Conservation (phyloP, 2,329 filamentous ascomycete species). For the Chlorencoelia australis region DNA sequence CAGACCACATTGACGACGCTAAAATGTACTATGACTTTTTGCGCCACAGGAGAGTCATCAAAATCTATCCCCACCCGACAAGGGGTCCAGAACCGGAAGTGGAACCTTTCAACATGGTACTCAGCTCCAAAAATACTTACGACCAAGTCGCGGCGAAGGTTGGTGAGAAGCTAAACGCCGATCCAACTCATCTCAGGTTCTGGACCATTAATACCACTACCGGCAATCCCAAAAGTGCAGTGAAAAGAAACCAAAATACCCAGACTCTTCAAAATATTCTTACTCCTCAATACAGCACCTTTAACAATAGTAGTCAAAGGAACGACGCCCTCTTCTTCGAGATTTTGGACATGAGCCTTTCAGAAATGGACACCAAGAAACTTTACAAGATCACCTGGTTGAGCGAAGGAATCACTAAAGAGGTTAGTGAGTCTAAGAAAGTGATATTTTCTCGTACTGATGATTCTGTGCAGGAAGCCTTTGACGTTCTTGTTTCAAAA, state of each 20-base stretch:
- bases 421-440: slow-evolving; percentile 43
- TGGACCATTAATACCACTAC: slow-evolving; percentile 72
- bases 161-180: slow-evolving; percentile 63
- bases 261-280: slow-evolving; percentile 73
- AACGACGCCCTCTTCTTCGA: slow-evolving; percentile 83
- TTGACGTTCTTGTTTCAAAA: slow-evolving; percentile 80
- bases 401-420: slow-evolving; percentile 83
- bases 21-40: slow-evolving; percentile 90
- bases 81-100: slow-evolving; percentile 37
- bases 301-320: slow-evolving; percentile 60
- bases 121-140: slow-evolving; percentile 85
- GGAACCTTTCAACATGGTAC: slow-evolving; percentile 60
- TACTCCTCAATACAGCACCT: slow-evolving; percentile 60
- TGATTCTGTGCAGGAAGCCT: slow-evolving; percentile 48
- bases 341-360: slow-evolving; percentile 84
- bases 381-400: slow-evolving; percentile 73
- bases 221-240: slow-evolving; percentile 65
- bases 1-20: slow-evolving; percentile 57
- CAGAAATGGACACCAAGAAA: slow-evolving; percentile 90
- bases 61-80: slow-evolving; percentile 62
- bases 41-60: slow-evolving; percentile 69
- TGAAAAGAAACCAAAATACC: slow-evolving; percentile 54
- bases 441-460: slow-evolving; percentile 15
- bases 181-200: slow-evolving; percentile 82
- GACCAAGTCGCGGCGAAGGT: slow-evolving; percentile 79